Base-by-base conservation (phyloP, 2,329 filamentous ascomycete species). In the Madurella fahalii region DNA sequence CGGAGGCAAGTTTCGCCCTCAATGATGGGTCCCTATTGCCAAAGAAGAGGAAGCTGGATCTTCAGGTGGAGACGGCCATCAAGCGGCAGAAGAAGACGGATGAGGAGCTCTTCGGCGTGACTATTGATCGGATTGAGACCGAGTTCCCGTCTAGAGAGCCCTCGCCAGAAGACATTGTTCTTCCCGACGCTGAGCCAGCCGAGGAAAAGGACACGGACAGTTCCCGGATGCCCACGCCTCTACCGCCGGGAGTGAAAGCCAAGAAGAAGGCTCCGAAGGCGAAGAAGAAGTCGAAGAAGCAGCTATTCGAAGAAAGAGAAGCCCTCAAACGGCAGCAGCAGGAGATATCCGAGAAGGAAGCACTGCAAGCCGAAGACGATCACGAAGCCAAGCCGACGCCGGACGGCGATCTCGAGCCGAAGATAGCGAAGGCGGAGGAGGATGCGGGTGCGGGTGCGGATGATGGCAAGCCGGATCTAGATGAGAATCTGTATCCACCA, bases 61-160 rank as follows among this genome's bases (percentile, higher is more conserved):
- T 84, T 43, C 84, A 86, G 39, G 80, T 89, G 17, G 82, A 88
- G 54, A 80, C 81, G 52, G 81, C 86, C 45, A 82, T 88, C 48
- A 94, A 95, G 70, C 84, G 89, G 47, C 87, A 82, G 64, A 93
- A 91, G 74, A 90, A 90, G 67, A 78, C 78, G 0, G 89, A 92
- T 54, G 89, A 93, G 63, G 88, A 90, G 63, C 76, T 93, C 5
- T 91, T 91, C 65, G 84, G 82, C 13, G 76, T 87, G 43, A 81
- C 79, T 34, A 76, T 82, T 18, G 75, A 77, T 48, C 76, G 74
- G 53, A 74, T 82, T 18, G 78, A 80, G 51, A 71, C 73, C 31
- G 77, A 79, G 32, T 73, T 78, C 49, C 73, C 75, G 15, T 70
- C 74, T 25, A 68, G 73, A 60, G 65, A 77, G 41, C 71, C 76